phyloP scores from a whole-genome alignment of 1,284 basidiomycete genomes.

The Phylloporus sp. region DNA sequence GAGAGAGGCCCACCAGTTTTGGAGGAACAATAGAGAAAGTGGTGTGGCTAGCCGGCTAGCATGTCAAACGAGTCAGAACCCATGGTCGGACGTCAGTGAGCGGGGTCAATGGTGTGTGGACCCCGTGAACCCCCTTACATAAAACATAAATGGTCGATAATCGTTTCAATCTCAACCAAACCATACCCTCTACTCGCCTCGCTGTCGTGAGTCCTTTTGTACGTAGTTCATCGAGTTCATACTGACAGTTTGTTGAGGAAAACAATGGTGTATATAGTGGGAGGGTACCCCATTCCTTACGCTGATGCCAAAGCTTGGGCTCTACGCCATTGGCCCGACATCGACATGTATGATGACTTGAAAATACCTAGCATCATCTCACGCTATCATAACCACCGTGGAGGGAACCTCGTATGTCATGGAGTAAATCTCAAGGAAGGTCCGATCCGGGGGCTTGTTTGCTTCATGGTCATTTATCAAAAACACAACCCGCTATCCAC shows the following conservation, averaged over 20 bases:
- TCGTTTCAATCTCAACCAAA: not conserved
- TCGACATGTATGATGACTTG: not conserved
- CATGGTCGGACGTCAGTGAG: not conserved
- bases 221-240: not conserved
- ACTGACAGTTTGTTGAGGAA: not conserved
- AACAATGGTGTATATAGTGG: not conserved
- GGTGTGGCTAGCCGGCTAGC: too few relatives aligned
- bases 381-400: not conserved
- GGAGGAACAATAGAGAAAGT: not conserved
- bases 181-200: not conserved
- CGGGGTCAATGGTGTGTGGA: too few relatives aligned
- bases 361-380: not conserved
- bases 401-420: not conserved
- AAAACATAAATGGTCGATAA: too few relatives aligned
- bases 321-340: slow-evolving; percentile 1
- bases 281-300: not conserved
- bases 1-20: not conserved
- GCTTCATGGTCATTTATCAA: not conserved
- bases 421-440: not conserved
- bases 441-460: not conserved
- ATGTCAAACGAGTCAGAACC: too few relatives aligned
- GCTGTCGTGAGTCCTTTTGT: not conserved
- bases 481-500: not conserved
- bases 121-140: too few relatives aligned
- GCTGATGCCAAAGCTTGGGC: slow-evolving; percentile 4